Evolutionary conservation across 2,329 filamentous ascomycete species (phyloP), one percentile per base, ranked within the genome.

Genomic region (Ploettnerulaceae sp.): DNA sequence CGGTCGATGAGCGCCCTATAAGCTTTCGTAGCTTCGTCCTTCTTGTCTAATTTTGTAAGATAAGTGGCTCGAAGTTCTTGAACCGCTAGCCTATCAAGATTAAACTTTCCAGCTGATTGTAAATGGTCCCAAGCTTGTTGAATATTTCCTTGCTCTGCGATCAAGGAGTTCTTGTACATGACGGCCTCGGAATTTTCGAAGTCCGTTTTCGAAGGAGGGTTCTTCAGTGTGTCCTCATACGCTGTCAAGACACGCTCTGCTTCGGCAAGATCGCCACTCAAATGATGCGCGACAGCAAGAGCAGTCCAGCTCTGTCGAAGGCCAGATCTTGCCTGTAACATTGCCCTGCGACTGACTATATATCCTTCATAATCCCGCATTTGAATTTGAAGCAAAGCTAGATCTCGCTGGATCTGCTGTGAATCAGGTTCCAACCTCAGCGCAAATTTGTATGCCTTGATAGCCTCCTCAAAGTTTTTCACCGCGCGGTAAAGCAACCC

Each of bases 401-500:
- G 75, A 64, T 98, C 94, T 56, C 93, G 81, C 67, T 95, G 88
- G 60, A 98, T 98, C 67, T 95, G 91, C 53, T 81, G 76, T 11
- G 89, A 95, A 17, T 95, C 89, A n/a, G 94, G 91, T 63, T 98
- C 93, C 50, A 97, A 78, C 64, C 81, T 83, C 59, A 98, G 73
- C 12, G 93, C 93, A 67, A 95, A 95, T 66, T 95, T 94, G 75
- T 98, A 98, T 48, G 93, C 94, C 75, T 97, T 97, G 72, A 96
- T 96, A 7, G 94, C 91, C 71, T 97, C 93, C 67, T 97, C 93
- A 61, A 94, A 97, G 70, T 98, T 97, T 76, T 97, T 97, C 64
- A 86, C 85, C 38, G 88, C 84, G 41, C 91, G 84, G 70, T 95
- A 97, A 40, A 98, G 77, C 57, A 98, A 71, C 24, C 94, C 93